These are phyloP conservation scores for Eruca vesicaria DNA, from an alignment of 441 rosid genomes.

Conservation along the genomic window DNA sequence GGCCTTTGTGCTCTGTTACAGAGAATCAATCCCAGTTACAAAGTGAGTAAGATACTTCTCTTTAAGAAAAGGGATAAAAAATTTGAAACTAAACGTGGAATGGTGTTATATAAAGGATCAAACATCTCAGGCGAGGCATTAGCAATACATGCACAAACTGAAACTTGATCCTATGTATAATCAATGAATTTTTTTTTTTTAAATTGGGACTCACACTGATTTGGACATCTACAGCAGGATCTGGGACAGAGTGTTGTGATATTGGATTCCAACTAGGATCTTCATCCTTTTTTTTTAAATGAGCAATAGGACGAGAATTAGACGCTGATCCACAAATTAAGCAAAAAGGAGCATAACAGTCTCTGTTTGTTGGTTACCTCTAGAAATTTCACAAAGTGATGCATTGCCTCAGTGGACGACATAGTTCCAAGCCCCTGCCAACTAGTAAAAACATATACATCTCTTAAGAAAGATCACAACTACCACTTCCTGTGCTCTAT, in stretches of 20 bases:
- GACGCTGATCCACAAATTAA: not conserved
- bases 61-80: not conserved
- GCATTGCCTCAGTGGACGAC: constrained; percentile 89
- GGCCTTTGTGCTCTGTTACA: constrained; percentile 51
- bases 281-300: constrained; percentile 59
- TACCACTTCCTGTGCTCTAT: not conserved
- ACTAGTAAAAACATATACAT: constrained; percentile 41
- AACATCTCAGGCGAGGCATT: not conserved
- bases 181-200: not conserved
- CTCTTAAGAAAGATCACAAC: not conserved
- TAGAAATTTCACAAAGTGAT: constrained; percentile 89
- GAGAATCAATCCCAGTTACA: not conserved
- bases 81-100: not conserved
- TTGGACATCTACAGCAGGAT: constrained; percentile 58
- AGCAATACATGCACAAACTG: not conserved
- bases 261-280: constrained; percentile 89
- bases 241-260: constrained; percentile 52
- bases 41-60: not conserved
- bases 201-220: constrained; percentile 54
- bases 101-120: not conserved
- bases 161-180: not conserved
- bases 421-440: constrained; percentile 90
- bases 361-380: constrained; percentile 49
- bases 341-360: not conserved
- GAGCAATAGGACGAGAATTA: not conserved